Conservation (phyloP, 2,329 filamentous ascomycete genomes). For the Pezicula carpinea region DNA sequence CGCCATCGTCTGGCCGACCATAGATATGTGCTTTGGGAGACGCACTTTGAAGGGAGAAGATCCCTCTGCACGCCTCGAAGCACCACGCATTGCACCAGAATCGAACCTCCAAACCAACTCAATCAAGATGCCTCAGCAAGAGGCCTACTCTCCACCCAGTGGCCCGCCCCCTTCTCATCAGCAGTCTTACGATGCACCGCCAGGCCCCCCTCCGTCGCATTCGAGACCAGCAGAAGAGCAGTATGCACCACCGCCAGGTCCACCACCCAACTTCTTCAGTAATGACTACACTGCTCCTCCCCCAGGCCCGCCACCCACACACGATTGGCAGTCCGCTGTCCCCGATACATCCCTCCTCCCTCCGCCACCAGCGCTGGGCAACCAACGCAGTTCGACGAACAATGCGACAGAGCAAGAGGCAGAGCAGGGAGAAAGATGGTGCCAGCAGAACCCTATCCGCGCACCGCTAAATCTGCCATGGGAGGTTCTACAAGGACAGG, state of each 20-base stretch:
- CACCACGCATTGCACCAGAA: slow-evolving; percentile 18
- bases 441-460: slow-evolving; percentile 52
- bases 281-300: slow-evolving; percentile 14
- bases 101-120: slow-evolving; percentile 10
- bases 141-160: slow-evolving; percentile 29
- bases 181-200: slow-evolving; percentile 29
- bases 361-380: slow-evolving; percentile 64
- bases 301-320: slow-evolving; percentile 29
- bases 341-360: slow-evolving; percentile 70
- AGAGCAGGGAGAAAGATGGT: slow-evolving; percentile 63
- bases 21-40: slow-evolving; percentile 23
- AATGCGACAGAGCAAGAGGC: slow-evolving; percentile 65
- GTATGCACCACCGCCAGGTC: slow-evolving; percentile 27
- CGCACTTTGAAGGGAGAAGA: slow-evolving; percentile 20
- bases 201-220: slow-evolving; percentile 30
- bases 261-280: slow-evolving; percentile 29
- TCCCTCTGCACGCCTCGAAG: slow-evolving; percentile 11
- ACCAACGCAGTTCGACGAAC: slow-evolving; percentile 60
- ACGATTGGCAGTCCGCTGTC: slow-evolving; percentile 68
- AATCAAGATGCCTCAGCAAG: slow-evolving; percentile 20
- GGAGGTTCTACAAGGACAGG: slow-evolving; percentile 20
- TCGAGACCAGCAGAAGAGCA: too few species aligned
- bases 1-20: neutral
- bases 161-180: slow-evolving; percentile 14
- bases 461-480: slow-evolving; percentile 45